phyloP scores from a whole-genome alignment of 2,329 filamentous ascomycete genomes.

The Ophiostoma sp. region DNA sequence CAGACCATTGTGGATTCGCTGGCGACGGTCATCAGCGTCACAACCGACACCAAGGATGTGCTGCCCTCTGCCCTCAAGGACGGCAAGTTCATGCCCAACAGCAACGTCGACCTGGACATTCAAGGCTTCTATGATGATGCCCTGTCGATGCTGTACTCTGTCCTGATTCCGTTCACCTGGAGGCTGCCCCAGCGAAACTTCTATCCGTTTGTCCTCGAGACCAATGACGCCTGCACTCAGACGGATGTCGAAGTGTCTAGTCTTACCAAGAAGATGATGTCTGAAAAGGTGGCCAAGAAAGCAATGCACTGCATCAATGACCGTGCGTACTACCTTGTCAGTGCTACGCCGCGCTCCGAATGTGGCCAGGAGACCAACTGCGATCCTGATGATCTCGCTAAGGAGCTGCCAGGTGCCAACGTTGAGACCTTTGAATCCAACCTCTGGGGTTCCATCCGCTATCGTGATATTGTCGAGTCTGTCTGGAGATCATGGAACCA shows the following conservation, averaged over 20 bases:
- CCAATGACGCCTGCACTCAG: background rate
- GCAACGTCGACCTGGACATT: background rate
- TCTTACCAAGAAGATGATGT: background rate
- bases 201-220: background rate
- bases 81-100: background rate
- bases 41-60: background rate
- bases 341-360: background rate
- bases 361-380: background rate
- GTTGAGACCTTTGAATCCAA: background rate
- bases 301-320: background rate
- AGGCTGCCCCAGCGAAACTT: background rate
- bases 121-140: background rate
- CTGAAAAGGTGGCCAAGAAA: background rate
- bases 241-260: background rate
- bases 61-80: background rate
- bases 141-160: background rate
- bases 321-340: background rate
- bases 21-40: background rate
- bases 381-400: background rate
- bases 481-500: constrained; percentile 1
- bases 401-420: background rate
- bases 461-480: background rate
- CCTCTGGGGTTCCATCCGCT: background rate
- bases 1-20: background rate
- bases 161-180: background rate